These are phyloP conservation scores for Leishmania tropica DNA, from an alignment of 208 protist species.

Conservation along the genomic window DNA sequence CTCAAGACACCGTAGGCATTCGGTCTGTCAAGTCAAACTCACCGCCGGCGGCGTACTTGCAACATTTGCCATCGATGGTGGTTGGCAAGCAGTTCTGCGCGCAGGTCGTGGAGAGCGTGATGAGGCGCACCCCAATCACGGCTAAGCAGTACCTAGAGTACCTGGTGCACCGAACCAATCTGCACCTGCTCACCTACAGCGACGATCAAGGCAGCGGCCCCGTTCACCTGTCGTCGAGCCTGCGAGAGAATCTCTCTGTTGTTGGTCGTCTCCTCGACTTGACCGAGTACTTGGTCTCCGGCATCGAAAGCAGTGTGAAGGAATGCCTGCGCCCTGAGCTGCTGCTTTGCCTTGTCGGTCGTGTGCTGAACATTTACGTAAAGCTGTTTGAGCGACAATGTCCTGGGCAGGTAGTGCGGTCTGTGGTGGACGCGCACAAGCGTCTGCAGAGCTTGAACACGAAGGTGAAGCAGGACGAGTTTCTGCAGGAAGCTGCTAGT, in stretches of 20 bases:
- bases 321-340: conserved; percentile 35
- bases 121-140: conserved; percentile 8
- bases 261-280: conserved; percentile 34
- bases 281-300: conserved; percentile 25
- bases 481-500: conserved; percentile 43
- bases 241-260: conserved; percentile 30
- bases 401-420: conserved; percentile 50
- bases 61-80: conserved; percentile 27
- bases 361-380: conserved; percentile 65
- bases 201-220: conserved; percentile 10
- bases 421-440: conserved; percentile 58
- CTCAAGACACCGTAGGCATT: conserved; percentile 38
- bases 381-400: conserved; percentile 65
- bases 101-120: conserved; percentile 22
- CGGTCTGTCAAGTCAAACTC: conserved; percentile 25
- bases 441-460: conserved; percentile 28
- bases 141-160: conserved; percentile 30
- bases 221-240: conserved; percentile 23
- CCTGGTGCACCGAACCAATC: conserved; percentile 30
- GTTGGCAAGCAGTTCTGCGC: conserved; percentile 32
- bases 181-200: conserved; percentile 24
- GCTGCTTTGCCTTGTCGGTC: conserved; percentile 66
- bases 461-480: conserved; percentile 20
- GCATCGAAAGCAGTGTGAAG: conserved; percentile 8
- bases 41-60: conserved; percentile 32